A percentile compares a stretch with the other conserved stretches of the same genome.
Conservation (phyloP, 2,329 filamentous ascomycete genomes). For the Aureobasidium namibiae region DNA sequence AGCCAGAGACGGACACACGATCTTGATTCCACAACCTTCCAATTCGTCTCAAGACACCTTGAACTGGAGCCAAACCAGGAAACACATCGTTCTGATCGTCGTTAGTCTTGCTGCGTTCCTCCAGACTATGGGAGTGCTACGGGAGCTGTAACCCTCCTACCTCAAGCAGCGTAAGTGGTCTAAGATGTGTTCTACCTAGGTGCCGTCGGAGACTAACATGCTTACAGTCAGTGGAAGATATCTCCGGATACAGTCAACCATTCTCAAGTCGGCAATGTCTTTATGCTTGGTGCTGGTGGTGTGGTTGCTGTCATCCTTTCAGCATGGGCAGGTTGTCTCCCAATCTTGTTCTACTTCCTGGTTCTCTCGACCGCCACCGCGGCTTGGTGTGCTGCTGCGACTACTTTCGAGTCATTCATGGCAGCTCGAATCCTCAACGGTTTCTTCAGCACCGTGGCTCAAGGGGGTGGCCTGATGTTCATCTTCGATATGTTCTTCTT, state of each 20-base stretch:
- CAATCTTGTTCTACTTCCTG: conserved; percentile 35
- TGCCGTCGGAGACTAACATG: conserved; percentile 11
- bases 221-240: conserved; percentile 27
- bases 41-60: conserved; percentile 24
- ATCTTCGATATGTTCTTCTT: conserved; percentile 54
- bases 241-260: conserved; percentile 32
- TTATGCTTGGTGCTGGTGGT: conserved; percentile 37
- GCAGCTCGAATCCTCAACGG: conserved; percentile 38
- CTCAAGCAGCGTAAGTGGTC: conserved; percentile 25
- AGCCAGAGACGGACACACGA: too few species aligned
- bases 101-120: conserved; percentile 32
- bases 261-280: conserved; percentile 34
- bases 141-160: conserved; percentile 32
- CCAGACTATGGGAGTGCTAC: conserved; percentile 37
- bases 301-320: conserved; percentile 33
- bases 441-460: conserved; percentile 35
- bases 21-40: conserved; percentile 16
- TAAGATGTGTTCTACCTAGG: too few species aligned
- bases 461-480: conserved; percentile 36
- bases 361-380: conserved; percentile 30
- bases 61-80: conserved; percentile 27
- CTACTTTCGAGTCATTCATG: conserved; percentile 32
- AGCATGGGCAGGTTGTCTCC: conserved; percentile 37
- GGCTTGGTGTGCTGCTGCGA: conserved; percentile 32
- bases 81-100: conserved; percentile 31